phyloP scores from a whole-genome alignment of 306 rosid species.

The Sicyos baderoa region DNA sequence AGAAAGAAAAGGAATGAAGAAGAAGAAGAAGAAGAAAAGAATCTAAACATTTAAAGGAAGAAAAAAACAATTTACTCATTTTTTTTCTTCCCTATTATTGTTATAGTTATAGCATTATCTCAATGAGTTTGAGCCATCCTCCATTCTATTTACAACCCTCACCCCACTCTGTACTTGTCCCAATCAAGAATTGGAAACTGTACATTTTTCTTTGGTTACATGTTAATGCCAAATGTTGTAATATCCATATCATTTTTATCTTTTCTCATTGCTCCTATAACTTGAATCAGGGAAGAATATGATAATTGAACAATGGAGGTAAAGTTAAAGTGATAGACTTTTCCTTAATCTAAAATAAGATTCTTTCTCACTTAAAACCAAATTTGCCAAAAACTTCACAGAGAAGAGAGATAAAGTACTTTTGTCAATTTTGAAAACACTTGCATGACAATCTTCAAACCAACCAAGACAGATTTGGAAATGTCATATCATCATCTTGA shows the following conservation, averaged over 20 bases:
- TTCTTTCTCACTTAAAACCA: not conserved
- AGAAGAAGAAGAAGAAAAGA: conserved; percentile 4
- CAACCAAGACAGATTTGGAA: not conserved
- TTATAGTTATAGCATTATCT: conserved; percentile 34
- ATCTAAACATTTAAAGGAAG: conserved; percentile 30
- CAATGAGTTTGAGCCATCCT: conserved; percentile 39
- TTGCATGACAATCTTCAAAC: not conserved
- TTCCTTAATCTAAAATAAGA: not conserved
- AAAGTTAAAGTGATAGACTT: not conserved
- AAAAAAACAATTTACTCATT: conserved; percentile 39
- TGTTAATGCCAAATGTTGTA: conserved; percentile 22
- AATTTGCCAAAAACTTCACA: not conserved
- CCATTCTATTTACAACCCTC: conserved; percentile 24
- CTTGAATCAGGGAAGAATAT: not conserved
- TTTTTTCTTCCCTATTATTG: conserved; percentile 42
- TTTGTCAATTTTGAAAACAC: not conserved
- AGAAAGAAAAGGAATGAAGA: not conserved
- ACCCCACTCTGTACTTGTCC: conserved; percentile 33
- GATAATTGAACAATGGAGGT: not conserved
- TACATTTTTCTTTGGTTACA: conserved; percentile 37
- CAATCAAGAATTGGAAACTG: conserved; percentile 47
- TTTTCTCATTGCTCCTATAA: too few species aligned
- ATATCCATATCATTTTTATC: conserved; percentile 9
- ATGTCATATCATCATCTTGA: not conserved
- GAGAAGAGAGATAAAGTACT: not conserved